These are phyloP conservation scores for Kernera saxatilis DNA, from an alignment of 345 rosid genomes.

Conservation along the genomic window DNA sequence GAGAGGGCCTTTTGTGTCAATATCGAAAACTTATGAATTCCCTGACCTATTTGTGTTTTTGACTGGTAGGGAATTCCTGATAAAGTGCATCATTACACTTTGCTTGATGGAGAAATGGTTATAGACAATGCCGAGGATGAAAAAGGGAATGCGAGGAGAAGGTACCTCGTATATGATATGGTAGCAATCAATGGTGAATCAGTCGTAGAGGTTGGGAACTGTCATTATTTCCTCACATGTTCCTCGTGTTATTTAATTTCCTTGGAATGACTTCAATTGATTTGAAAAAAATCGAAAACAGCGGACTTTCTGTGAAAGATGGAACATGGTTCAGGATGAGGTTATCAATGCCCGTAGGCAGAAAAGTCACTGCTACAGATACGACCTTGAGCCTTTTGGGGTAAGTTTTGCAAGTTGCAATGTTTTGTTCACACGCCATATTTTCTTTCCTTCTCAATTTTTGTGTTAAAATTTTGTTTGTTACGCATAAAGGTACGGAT, in stretches of 20 bases:
- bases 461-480: not conserved
- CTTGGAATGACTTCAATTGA: not conserved
- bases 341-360: conserved; percentile 67
- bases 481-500: conserved; percentile 74
- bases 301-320: conserved; percentile 92
- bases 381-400: conserved; percentile 90
- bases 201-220: conserved; percentile 63
- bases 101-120: conserved; percentile 99
- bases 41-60: conserved; percentile 3
- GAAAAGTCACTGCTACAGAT: conserved; percentile 62
- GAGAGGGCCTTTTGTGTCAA: not conserved
- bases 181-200: conserved; percentile 72
- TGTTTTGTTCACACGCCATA: not conserved
- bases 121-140: conserved; percentile 70
- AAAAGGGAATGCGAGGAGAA: conserved; percentile 70
- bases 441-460: not conserved
- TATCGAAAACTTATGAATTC: not conserved
- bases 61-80: conserved; percentile 51
- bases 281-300: conserved; percentile 42
- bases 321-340: conserved; percentile 69
- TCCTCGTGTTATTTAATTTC: not conserved
- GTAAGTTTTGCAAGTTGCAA: conserved; percentile 44
- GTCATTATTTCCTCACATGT: not conserved
- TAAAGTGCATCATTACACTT: conserved; percentile 69
- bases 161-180: conserved; percentile 94